Conservation (phyloP, 140 eudicot genomes). For the Cichorium intybus region DNA sequence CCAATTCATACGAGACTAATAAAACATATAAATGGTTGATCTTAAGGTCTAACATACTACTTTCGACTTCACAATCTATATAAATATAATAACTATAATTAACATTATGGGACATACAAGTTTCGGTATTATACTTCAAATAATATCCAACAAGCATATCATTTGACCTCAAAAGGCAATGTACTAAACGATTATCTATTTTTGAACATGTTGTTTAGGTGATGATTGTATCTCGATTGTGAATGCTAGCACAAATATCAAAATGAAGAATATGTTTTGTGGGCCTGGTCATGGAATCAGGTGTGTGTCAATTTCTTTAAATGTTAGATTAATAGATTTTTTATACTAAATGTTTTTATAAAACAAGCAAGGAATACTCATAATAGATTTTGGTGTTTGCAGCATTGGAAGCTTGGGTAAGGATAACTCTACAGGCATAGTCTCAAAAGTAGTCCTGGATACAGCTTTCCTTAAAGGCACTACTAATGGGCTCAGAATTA, state of each 20-base stretch:
- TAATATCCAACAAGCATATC: not conserved
- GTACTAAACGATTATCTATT: not conserved
- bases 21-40: not conserved
- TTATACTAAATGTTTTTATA: too few species aligned
- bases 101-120: not conserved
- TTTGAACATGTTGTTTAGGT: slow-evolving; percentile 43
- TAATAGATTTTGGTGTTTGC: slow-evolving; percentile 22
- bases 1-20: too few species aligned
- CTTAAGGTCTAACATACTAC: not conserved
- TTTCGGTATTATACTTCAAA: not conserved
- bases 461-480: slow-evolving; percentile 71
- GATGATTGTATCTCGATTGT: slow-evolving; percentile 89
- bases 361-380: not conserved
- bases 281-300: slow-evolving; percentile 99
- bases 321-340: not conserved
- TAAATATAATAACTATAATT: not conserved
- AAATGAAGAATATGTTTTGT: slow-evolving; percentile 80
- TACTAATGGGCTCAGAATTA: slow-evolving; percentile 88
- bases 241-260: slow-evolving; percentile 71
- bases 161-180: slow-evolving; percentile 17
- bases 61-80: not conserved
- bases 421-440: slow-evolving; percentile 75
- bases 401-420: slow-evolving; percentile 98
- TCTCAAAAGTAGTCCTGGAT: slow-evolving; percentile 61
- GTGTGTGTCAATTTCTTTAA: slow-evolving; percentile 31